A percentile compares a stretch with the other conserved stretches of the same genome.
phyloP scores from a whole-genome alignment of 2,329 filamentous ascomycete genomes.

The Aspergillus terreus region DNA sequence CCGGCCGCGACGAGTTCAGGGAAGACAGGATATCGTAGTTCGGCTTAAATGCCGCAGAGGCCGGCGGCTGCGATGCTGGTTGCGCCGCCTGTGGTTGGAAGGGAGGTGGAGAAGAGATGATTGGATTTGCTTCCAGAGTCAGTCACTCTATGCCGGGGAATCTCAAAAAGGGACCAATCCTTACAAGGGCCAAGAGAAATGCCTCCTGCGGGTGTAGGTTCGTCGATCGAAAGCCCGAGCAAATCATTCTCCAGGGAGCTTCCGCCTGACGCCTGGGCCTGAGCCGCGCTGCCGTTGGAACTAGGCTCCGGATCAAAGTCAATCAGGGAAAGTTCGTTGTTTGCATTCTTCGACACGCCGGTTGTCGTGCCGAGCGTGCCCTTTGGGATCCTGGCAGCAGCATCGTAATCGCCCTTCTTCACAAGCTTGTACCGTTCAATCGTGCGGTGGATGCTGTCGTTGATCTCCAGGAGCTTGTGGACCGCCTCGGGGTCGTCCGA shows the following conservation, averaged over 20 bases:
- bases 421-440: conserved; percentile 93
- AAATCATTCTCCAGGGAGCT: conserved; percentile 84
- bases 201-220: conserved; percentile 69
- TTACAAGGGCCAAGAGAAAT: conserved; percentile 78
- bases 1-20: conserved; percentile 44
- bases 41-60: conserved; percentile 46
- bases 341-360: conserved; percentile 61
- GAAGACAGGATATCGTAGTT: conserved; percentile 57
- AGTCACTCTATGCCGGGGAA: neutral
- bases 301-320: conserved; percentile 70
- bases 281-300: conserved; percentile 43
- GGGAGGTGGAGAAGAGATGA: conserved; percentile 24
- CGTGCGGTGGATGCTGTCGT: conserved; percentile 96
- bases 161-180: neutral
- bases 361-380: conserved; percentile 70
- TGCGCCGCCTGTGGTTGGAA: conserved; percentile 29
- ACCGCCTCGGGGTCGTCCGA: conserved; percentile 96
- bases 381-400: conserved; percentile 75
- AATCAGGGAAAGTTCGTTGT: conserved; percentile 85
- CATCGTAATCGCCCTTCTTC: conserved; percentile 90
- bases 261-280: conserved; percentile 45
- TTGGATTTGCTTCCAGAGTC: conserved; percentile 40
- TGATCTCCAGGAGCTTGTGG: conserved; percentile 91
- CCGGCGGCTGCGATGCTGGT: neutral
- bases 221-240: conserved; percentile 78